Conservation (phyloP, 352 stramenopile genomes). For the Pythium insidiosum region DNA sequence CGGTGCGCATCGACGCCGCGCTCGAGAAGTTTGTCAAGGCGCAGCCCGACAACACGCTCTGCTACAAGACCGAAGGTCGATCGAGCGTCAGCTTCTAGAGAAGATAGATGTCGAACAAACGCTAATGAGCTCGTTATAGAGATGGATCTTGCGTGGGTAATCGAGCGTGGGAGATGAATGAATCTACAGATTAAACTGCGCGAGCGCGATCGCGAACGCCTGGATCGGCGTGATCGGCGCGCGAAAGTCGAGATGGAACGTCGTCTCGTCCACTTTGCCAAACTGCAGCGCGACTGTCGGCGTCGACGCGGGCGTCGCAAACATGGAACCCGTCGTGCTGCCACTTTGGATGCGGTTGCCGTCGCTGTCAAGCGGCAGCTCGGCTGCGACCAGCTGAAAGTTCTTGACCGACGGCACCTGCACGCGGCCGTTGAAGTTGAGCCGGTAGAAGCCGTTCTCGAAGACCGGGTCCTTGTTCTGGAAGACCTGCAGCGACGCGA, state of each 20-base stretch:
- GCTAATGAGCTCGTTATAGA: too few species aligned
- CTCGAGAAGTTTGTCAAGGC: too few species aligned
- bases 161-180: too few species aligned
- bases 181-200: slow-evolving; percentile 48
- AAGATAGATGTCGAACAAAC: too few species aligned
- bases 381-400: slow-evolving; percentile 47
- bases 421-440: slow-evolving; percentile 78
- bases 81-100: too few species aligned
- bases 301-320: too few species aligned
- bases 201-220: slow-evolving; percentile 53
- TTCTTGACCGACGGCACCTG: slow-evolving; percentile 75
- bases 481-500: slow-evolving; percentile 28
- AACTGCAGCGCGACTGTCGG: slow-evolving; percentile 54
- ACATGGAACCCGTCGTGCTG: too few species aligned
- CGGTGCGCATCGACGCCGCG: too few species aligned
- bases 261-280: slow-evolving; percentile 70
- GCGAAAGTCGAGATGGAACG: slow-evolving; percentile 76
- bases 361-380: not conserved
- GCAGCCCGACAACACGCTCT: too few species aligned
- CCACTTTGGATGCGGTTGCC: too few species aligned
- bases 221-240: slow-evolving; percentile 67
- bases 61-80: too few species aligned
- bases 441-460: slow-evolving; percentile 68
- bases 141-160: too few species aligned
- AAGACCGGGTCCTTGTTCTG: slow-evolving; percentile 71